Base-by-base conservation (phyloP, 495 filamentous ascomycete genomes). In the Penicillium paradoxum region DNA sequence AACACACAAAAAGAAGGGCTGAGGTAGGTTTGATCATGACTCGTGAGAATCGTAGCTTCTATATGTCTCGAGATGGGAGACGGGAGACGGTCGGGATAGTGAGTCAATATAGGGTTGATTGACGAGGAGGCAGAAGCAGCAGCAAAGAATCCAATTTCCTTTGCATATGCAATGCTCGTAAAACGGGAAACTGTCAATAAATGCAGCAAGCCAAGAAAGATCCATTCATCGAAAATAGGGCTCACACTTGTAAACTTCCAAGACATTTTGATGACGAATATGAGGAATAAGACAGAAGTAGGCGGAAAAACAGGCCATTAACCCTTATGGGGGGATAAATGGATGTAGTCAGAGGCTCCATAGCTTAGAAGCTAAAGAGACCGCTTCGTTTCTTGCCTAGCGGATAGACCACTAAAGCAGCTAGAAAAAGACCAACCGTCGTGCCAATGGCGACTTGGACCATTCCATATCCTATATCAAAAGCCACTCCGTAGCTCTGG, bases 381-480 rank as follows among this genome's bases (percentile, higher is more conserved):
- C 91, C 91, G 65, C 88, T 91, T 54, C 91, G 82, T 65, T 86
- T 86, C 74, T 96, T 97, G 10, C 91, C 91, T 54, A 95, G 74
- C 1, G 92, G 91, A 77, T 97, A 97, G 4, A 97, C 84, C 21
- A 96, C 74, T 55, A 96, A 63, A 3, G 89, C 89, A 46, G 89
- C 89, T 43, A 95, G 71, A 62, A 95, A 96, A 29, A 97, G 69
- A 7, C 92, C 92, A 2, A 96, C 90, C 2, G 90, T 92, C 55
- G 95, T 95, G 21, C 89, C 92, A 63, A 96, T 91, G 5, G 92
- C 91, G 13, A 97, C 83, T 63, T 97, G 89, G 41, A 97, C 83
- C 74, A 97, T 93, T 33, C 81, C 85, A 57, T 88, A 91, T 18
- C 87, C 82, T 30, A 97, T 87, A 54, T 89, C 92, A 47, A 92